Evolutionary conservation across 2,329 filamentous ascomycete species (phyloP).

Genomic region (Colletotrichum tanaceti): DNA sequence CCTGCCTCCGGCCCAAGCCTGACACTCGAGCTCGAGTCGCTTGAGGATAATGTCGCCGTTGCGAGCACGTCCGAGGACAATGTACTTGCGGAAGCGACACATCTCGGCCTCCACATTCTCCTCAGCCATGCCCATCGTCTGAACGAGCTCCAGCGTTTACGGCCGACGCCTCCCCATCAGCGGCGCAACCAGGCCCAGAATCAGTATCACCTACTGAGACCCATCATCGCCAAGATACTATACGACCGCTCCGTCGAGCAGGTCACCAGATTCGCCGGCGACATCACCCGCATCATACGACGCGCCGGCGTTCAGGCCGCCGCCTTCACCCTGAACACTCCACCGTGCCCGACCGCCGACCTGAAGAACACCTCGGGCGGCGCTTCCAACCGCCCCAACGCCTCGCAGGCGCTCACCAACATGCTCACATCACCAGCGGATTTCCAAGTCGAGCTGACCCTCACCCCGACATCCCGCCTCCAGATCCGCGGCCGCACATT

Average conservation of each 20-base stretch:
- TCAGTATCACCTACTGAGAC: slow-evolving; percentile 63
- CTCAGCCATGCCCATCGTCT: slow-evolving; percentile 83
- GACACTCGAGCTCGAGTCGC: slow-evolving; percentile 69
- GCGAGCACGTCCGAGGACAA: slow-evolving; percentile 55
- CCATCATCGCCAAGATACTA: slow-evolving; percentile 62
- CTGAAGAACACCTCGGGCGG: slow-evolving; percentile 44
- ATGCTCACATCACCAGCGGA: slow-evolving; percentile 56
- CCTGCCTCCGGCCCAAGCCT: slow-evolving; percentile 67
- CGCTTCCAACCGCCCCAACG: slow-evolving; percentile 52
- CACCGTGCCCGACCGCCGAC: slow-evolving; percentile 48
- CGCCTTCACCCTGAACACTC: slow-evolving; percentile 56
- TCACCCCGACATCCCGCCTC: slow-evolving; percentile 58
- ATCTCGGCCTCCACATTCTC: slow-evolving; percentile 77
- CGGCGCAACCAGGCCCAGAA: slow-evolving; percentile 56
- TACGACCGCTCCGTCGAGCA: slow-evolving; percentile 56
- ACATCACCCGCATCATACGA: slow-evolving; percentile 58
- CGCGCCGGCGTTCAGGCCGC: slow-evolving; percentile 58
- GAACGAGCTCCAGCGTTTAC: slow-evolving; percentile 76
- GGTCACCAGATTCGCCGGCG: slow-evolving; percentile 57
- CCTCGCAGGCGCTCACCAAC: slow-evolving; percentile 59
- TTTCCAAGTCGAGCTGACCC: slow-evolving; percentile 56
- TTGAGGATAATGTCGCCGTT: slow-evolving; percentile 45
- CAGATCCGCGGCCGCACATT: slow-evolving; percentile 59
- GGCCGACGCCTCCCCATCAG: slow-evolving; percentile 59
- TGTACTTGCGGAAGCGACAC: slow-evolving; percentile 72